These are phyloP conservation scores for Heliamphora pulchella DNA, from an alignment of 179 eudicot genomes.

Conservation along the genomic window DNA sequence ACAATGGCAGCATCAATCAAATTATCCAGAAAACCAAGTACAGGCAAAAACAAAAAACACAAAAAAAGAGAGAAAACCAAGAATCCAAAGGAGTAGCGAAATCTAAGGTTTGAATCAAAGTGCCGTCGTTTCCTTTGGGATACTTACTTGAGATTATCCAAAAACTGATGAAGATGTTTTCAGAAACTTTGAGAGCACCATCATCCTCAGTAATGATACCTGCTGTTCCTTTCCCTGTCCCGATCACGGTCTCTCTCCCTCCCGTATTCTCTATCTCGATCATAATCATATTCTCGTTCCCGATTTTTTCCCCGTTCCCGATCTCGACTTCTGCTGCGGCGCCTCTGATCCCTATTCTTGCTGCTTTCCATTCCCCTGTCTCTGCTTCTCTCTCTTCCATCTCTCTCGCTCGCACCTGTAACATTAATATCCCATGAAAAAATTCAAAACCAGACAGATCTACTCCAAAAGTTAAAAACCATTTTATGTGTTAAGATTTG, in stretches of 20 bases:
- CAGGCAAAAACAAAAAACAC: no score
- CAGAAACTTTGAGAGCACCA: not conserved
- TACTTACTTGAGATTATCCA: no score
- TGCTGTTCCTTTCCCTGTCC: constrained; percentile 37
- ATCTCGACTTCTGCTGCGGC: constrained; percentile 54
- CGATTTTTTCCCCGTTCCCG: constrained; percentile 49
- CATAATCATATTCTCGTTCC: constrained; percentile 36
- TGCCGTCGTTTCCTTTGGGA: no score
- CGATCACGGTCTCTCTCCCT: constrained; percentile 37
- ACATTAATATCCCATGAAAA: not conserved
- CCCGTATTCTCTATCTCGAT: constrained; percentile 49
- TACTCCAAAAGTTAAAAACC: no score
- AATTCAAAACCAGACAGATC: no score
- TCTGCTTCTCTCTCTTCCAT: constrained; percentile 63
- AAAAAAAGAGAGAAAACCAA: no score
- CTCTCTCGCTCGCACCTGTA: constrained; percentile 57
- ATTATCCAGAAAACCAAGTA: no score
- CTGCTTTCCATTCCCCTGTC: constrained; percentile 36
- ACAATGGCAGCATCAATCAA: no score
- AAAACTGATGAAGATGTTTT: not conserved
- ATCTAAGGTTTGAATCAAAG: no score
- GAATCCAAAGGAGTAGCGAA: no score
- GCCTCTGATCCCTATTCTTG: constrained; percentile 35
- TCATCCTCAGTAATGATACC: constrained; percentile 27
- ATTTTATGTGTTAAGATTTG: no score